phyloP scores from a whole-genome alignment of 129 eudicot species.

The Centaurea solstitialis region DNA sequence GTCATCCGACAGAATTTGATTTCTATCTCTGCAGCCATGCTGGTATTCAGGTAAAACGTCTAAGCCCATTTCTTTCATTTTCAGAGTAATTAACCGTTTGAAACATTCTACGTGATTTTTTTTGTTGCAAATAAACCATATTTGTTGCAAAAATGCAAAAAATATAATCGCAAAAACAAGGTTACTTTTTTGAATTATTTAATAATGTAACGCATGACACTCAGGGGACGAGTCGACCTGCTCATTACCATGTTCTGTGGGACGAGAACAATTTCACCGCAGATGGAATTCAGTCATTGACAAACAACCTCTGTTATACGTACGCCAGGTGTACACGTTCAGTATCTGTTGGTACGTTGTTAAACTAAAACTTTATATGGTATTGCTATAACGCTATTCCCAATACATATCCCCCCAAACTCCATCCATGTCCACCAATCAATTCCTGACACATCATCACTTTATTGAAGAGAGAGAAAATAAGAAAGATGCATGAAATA shows the following conservation, averaged over 20 bases:
- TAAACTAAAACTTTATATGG: not conserved
- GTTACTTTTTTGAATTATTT: not conserved
- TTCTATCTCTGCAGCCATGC: slow-evolving; percentile 71
- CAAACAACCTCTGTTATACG: slow-evolving; percentile 73
- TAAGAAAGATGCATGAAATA: not conserved
- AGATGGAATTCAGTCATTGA: slow-evolving; percentile 65
- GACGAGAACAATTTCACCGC: slow-evolving; percentile 77
- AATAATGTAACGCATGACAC: not conserved
- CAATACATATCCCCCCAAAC: too few relatives aligned
- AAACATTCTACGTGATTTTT: not conserved
- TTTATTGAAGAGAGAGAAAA: too few relatives aligned
- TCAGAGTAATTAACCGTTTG: not conserved
- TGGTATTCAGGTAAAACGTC: slow-evolving; percentile 49
- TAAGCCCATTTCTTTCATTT: not conserved
- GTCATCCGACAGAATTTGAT: slow-evolving; percentile 75
- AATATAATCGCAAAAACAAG: too few relatives aligned
- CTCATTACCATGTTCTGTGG: slow-evolving; percentile 81
- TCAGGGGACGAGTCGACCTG: slow-evolving; percentile 79
- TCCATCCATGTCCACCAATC: not conserved
- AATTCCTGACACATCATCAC: not conserved
- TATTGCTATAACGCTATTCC: too few relatives aligned
- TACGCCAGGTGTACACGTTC: slow-evolving; percentile 82
- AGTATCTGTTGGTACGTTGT: slow-evolving; percentile 56
- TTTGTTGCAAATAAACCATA: not conserved
- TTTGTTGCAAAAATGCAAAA: not conserved